These are phyloP conservation scores for Solanum virginianum DNA, from an alignment of 257 asterid species.

Conservation along the genomic window DNA sequence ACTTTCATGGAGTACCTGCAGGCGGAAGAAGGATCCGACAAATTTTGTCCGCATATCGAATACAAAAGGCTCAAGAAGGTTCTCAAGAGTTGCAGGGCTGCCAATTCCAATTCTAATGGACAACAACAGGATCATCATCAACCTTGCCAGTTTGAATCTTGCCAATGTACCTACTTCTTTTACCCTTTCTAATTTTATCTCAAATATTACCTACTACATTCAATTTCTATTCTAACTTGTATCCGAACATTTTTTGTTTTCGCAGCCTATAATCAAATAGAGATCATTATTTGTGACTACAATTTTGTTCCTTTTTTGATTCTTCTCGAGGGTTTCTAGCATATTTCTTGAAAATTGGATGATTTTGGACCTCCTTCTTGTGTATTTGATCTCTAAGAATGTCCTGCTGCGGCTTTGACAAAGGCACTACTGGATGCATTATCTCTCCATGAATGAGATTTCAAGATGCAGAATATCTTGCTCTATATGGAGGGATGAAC, in stretches of 20 bases:
- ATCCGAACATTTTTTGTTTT: too few species aligned
- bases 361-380: neutral
- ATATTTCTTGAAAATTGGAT: neutral
- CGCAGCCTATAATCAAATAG: neutral
- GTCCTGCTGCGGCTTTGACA: neutral
- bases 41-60: constrained; percentile 50
- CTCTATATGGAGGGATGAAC: neutral
- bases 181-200: too few species aligned
- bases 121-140: constrained; percentile 6
- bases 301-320: neutral
- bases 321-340: neutral
- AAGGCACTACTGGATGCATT: neutral
- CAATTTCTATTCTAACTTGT: too few species aligned
- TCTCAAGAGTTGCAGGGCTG: constrained; percentile 53
- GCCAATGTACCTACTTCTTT: constrained; percentile 28
- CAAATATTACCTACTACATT: too few species aligned
- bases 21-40: constrained; percentile 44
- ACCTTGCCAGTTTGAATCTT: constrained; percentile 26
- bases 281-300: neutral
- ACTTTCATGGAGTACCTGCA: constrained; percentile 54
- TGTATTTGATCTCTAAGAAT: neutral
- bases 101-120: constrained; percentile 7
- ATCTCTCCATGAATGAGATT: neutral
- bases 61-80: constrained; percentile 84
- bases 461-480: neutral